Evolutionary conservation across 306 rosid genomes (phyloP), one percentile per base, ranked within the genome.

Genomic region (Gillenia trifoliata): DNA sequence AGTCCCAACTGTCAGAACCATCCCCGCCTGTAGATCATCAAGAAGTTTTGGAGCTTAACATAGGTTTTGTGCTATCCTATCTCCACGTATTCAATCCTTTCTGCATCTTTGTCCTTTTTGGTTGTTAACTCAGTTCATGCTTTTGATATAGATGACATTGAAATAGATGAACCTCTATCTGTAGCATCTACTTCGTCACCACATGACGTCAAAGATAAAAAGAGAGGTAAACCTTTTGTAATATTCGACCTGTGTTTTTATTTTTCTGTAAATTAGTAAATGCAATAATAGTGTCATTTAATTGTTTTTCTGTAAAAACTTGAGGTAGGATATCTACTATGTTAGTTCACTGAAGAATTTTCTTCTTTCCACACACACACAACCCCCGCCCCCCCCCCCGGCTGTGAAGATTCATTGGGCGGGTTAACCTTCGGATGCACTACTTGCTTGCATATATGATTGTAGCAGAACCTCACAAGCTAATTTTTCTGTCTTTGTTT

Each of bases 141-240:
- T 77, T 83, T 79, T 79, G 72, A 62, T 62, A 47, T 84, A 94
- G 99, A 94, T 86, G 99, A 94, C 86, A 87, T 94, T 79, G 84
- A 85, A 75, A 88, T 94, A 66, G 97, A 90, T 26, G 97, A 85
- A 59, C 87, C 89, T 36, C 73, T 12, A 64, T 61, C 75, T 5
- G 60, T 56, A 70, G 78, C 78, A 16, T 77, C 96, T 75, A 79
- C 92, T 64, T 83, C 89, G 73, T 81, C 91, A 78, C 81, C 96
- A 28, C 78, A 82, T 59, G 80, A 86, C 76, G 77, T 75, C 77
- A 83, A 78, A 78, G 83, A 75, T 57, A 77, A 52, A 56, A 84
- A 84, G 70, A 88, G 77, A 83, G 92, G 90, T 83, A 91, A 70
- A 69, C 63, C 17, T 38, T 40, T 69, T 72, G 15, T 38, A 30